Evolutionary conservation across 2,329 filamentous ascomycete genomes (phyloP), one percentile per base, ranked within the genome.

Genomic region (Aspergillus oerlinghausenensis): DNA sequence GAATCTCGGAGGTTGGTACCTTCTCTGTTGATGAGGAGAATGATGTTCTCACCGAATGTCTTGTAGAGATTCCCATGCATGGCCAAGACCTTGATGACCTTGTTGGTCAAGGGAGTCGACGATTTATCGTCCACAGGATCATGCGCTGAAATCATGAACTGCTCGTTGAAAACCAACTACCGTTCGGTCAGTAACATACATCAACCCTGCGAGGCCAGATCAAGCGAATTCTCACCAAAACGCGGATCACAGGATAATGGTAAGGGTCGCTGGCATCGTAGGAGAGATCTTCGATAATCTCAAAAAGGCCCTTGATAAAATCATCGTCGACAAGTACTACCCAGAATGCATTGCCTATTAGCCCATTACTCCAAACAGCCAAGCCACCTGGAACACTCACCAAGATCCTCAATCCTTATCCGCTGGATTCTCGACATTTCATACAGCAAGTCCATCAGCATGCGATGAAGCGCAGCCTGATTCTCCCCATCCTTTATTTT

Each of bases 1-100:
- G 40, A 26, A 35, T 17, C 11, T 51, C 26, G 8, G 10, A 40
- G 8, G n/a, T 26, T 38, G 26, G 40, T 70, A 81, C 80, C 91
- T 79, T 97, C 94, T 66, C 94, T 88, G 71, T 99, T 99, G 42
- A 99, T 82, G 1, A 99, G 83, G 4, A 99, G 80, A 61, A 99
- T 99, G 59, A 99, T 89, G 65, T 97, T 99, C 77, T 97, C 93
- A 52, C 94, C 94, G 78, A 99, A 99, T 0, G 93, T 97, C 69
- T 93, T 92, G 72, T 92, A 97, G 1, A 81, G 81, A 50, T 86
- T 84, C 3, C 93, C 93, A 67, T 94, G 83, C 25, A 89, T 80
- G 53, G 91, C 93, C 47, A 99, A 81, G 42, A 92, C 82, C 72
- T 97, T 97, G 73, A 99, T 88, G 51, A 99, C 91, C 63, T 92